phyloP scores from a whole-genome alignment of 2,329 filamentous ascomycete genomes.

The Gaeumannomyces tritici region DNA sequence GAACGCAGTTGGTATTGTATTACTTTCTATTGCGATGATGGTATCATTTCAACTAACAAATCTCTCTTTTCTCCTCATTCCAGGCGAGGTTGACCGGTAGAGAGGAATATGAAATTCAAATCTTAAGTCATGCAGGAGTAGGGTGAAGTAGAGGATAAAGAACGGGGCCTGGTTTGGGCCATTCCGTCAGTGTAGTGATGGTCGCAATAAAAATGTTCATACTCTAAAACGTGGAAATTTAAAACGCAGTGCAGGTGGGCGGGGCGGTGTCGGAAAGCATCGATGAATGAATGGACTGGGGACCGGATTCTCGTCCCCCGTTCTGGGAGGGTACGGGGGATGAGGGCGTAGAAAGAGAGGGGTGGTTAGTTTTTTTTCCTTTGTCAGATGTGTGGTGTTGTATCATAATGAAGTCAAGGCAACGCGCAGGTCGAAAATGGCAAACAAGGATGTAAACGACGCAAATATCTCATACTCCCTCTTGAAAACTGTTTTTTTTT shows the following conservation, averaged over 20 bases:
- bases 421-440: slow-evolving; percentile 1
- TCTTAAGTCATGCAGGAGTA: background rate
- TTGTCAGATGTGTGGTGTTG: background rate
- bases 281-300: too few species aligned
- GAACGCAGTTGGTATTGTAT: background rate
- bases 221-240: background rate
- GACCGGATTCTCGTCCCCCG: background rate
- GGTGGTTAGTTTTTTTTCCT: background rate
- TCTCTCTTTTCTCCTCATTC: background rate
- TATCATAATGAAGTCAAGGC: slow-evolving; percentile 2
- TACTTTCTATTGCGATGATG: slow-evolving; percentile 22
- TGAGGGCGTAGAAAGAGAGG: background rate
- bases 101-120: slow-evolving; percentile 6
- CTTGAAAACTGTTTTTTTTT: background rate
- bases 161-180: background rate
- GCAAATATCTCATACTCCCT: background rate
- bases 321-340: background rate
- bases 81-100: slow-evolving; percentile 52
- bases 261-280: background rate
- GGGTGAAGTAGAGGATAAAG: background rate
- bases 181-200: background rate
- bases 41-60: background rate
- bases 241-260: background rate
- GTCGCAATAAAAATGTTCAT: background rate
- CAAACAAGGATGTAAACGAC: background rate